A percentile compares a stretch with the other conserved stretches of the same genome.
Conservation (phyloP, 1,284 basidiomycete genomes). For the Phellinidium pouzarii region DNA sequence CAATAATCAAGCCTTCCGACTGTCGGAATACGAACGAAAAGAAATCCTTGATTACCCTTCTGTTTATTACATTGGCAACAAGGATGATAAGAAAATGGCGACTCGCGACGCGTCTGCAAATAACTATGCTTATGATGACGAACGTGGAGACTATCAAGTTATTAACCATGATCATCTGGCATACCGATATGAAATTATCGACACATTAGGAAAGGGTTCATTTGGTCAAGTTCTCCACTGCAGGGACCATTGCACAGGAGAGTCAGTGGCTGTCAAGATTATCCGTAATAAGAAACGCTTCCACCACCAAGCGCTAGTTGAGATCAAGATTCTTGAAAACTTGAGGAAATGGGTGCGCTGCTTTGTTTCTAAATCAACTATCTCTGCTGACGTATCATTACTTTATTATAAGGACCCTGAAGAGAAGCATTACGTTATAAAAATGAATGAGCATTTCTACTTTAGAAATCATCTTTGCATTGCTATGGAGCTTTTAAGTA, state of each 20-base stretch:
- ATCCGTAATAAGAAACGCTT: conserved; percentile 99
- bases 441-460: conserved; percentile 98
- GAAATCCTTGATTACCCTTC: conserved; percentile 86
- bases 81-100: conserved; percentile 76
- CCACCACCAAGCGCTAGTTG: conserved; percentile 96
- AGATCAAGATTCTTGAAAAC: conserved; percentile 97
- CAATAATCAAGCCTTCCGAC: conserved; percentile 51
- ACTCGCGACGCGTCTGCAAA: conserved; percentile 69
- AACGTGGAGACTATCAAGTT: conserved; percentile 94
- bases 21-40: conserved; percentile 84
- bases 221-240: conserved; percentile 98
- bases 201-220: conserved; percentile 93
- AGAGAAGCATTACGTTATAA: conserved; percentile 94
- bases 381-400: conserved; percentile 3
- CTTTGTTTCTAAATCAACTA: not conserved
- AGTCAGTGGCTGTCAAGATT: conserved; percentile 97
- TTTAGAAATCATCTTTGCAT: conserved; percentile 98
- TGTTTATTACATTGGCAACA: conserved; percentile 81
- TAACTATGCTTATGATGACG: conserved; percentile 97
- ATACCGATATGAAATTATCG: conserved; percentile 92
- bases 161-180: conserved; percentile 90
- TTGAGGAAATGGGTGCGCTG: conserved; percentile 87
- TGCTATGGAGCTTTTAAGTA: conserved; percentile 95
- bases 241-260: conserved; percentile 93
- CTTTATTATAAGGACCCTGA: conserved; percentile 73